Base-by-base conservation (phyloP, 1,284 basidiomycete species). In the Fomitopsis betulina region DNA sequence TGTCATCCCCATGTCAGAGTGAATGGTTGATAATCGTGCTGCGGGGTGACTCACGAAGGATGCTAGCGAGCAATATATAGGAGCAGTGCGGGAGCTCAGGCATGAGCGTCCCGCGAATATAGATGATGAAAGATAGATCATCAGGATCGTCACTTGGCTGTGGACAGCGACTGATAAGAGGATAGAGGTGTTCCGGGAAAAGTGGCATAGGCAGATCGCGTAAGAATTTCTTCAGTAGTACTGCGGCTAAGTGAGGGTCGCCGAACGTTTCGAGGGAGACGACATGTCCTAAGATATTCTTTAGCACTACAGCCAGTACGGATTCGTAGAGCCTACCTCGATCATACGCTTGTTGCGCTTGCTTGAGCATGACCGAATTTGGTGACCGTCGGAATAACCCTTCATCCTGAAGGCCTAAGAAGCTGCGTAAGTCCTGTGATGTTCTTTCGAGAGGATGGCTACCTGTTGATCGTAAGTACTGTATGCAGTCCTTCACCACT, bases 301-400 rank as follows among this genome's bases (percentile, higher is more conserved):
- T 65, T 40, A 64, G 57, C 45, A 60, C 53, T 38, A 54, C 40
- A 52, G 25, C 9, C 35, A 25, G 19, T 6, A 12, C n/a, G 13
- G 13, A 47, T 15, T 10, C 52, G 40, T 33, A 42, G 30, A 58
- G 37, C 64, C 71, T 39, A 81, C 89, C 91, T 72, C 91, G 76
- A 66, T 93, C 88, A 66, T 94, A 94, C 3, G 91, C 91, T 43
- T 90, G 87, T 65, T 88, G 84, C 5, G 87, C 89, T 57, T 89
- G 84, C 60, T 79, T 83, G 35, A 94, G 76, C 63, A 92, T 70
- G 1, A 78, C 80, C 8, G 88, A 88, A 53, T 80, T 85, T 0
- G 92, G 89, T 10, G 88, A 91, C 38, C 90, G 79, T 57, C 92
- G 79, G 71, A 94, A 94, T 2, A 94, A 73, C 0, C 93, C 92